Evolutionary conservation across 2,329 filamentous ascomycete species (phyloP), one percentile per base, ranked within the genome.

Genomic region (Ascochyta viciae-villosae): DNA sequence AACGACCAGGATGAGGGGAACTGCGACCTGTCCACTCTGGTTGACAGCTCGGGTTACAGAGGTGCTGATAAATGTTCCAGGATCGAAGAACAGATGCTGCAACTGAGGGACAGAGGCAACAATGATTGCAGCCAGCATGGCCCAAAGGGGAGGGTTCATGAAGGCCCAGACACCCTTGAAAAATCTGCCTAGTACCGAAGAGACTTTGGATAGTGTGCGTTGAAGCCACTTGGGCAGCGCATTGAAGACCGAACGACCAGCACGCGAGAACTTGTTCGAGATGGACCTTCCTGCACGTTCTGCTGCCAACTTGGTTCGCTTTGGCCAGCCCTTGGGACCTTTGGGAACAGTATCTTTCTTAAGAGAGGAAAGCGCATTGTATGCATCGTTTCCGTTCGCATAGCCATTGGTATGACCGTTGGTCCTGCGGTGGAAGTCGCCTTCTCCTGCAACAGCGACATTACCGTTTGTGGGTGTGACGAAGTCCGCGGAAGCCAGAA

Each of bases 121-220:
- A 46, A 96, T 78, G 41, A 98, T 88, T n/a, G 95, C 91, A 35
- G 88, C 81, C 31, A 98, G 80, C 95, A 99, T 98, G 27, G 95
- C 93, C 92, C 93, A 98, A 24, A 99, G 87, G 0, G 95, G 95
- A 38, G 95, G 94, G 77, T 98, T 98, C 94, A 99, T 98, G 75
- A 97, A 96, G 43, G 90, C 89, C 90, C 90, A 95, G 12, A 93
- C 74, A 48, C 92, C 92, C 44, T 77, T 78, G 64, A 85, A 77
- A 65, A 91, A 88, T 60, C 74, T 84, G 75, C 65, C 66, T 27
- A 78, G 49, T 38, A 74, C 77, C 29, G 69, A 74, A 40, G 74
- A 78, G 16, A 78, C 60, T 23, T 74, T 78, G 9, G 78, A 75
- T 4, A 87, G 67, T 6, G 72, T 63, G 46, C 77, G 82, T 65